phyloP scores from a whole-genome alignment of 2,329 filamentous ascomycete species.

The Dactylellina leptospora region DNA sequence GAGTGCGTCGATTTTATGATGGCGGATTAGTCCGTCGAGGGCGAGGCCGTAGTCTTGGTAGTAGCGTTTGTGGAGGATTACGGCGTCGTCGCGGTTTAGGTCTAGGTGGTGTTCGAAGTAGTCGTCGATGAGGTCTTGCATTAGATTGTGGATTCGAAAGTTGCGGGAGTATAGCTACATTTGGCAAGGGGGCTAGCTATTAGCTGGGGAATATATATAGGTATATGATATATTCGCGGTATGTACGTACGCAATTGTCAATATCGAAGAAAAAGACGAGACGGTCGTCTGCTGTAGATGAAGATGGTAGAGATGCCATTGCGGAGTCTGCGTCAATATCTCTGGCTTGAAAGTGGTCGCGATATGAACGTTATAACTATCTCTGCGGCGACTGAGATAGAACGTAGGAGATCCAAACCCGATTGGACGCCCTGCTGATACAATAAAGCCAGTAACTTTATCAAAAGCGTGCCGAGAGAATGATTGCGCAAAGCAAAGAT shows the following conservation, averaged over 20 bases:
- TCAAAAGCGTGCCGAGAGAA: not conserved
- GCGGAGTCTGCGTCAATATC: not conserved
- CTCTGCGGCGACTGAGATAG: too few relatives aligned
- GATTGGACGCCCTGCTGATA: too few relatives aligned
- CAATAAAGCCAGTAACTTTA: too few relatives aligned
- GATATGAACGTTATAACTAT: too few relatives aligned
- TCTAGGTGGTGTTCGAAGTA: slow-evolving; percentile 60
- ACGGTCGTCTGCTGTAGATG: slow-evolving; percentile 59
- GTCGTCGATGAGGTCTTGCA: slow-evolving; percentile 79
- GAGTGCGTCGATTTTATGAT: slow-evolving; percentile 93
- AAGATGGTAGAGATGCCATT: slow-evolving; percentile 28
- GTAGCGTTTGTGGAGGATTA: slow-evolving; percentile 85
- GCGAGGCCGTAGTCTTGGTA: slow-evolving; percentile 97
- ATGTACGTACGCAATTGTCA: slow-evolving; percentile 84
- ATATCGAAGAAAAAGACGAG: slow-evolving; percentile 85
- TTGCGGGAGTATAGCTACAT: slow-evolving; percentile 50
- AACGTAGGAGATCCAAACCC: too few relatives aligned
- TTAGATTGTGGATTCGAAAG: slow-evolving; percentile 80
- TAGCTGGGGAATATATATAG: slow-evolving; percentile 68
- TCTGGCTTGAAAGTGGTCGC: not conserved
- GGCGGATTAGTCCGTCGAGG: slow-evolving; percentile 89
- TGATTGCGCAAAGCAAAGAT: slow-evolving; percentile 7
- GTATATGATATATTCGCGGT: too few relatives aligned
- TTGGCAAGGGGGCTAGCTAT: not conserved
- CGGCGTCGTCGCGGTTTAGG: slow-evolving; percentile 79